phyloP scores from a whole-genome alignment of 148 eudicot species.

The Amaranthus cruentus region DNA sequence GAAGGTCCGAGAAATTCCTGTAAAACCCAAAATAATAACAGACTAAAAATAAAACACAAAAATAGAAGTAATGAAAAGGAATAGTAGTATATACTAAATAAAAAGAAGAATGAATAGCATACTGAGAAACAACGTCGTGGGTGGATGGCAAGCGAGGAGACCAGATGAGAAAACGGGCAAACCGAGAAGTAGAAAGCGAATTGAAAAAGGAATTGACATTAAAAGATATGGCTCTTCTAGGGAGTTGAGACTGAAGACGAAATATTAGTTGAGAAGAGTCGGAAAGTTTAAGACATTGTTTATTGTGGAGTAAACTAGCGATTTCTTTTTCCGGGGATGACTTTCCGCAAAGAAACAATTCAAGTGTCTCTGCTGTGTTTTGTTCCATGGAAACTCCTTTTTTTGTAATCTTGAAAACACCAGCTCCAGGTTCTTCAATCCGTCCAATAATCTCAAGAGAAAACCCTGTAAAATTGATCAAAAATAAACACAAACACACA shows the following conservation, averaged over 20 bases:
- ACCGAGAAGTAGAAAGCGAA: constrained; percentile 49
- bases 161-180: constrained; percentile 69
- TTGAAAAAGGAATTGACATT: constrained; percentile 34
- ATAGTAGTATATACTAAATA: not conserved
- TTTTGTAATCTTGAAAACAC: too few relatives aligned
- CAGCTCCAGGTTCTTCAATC: too few relatives aligned
- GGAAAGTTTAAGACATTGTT: constrained; percentile 34
- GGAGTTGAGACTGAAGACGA: constrained; percentile 40
- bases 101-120: constrained; percentile 2
- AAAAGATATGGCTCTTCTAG: constrained; percentile 29
- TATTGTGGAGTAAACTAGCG: constrained; percentile 29
- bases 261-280: constrained; percentile 34
- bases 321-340: constrained; percentile 51
- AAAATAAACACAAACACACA: too few relatives aligned
- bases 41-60: not conserved
- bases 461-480: too few relatives aligned
- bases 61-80: not conserved
- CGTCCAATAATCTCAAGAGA: too few relatives aligned
- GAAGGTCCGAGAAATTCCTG: constrained; percentile 75
- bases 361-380: not conserved
- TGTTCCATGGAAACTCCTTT: too few relatives aligned
- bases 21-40: not conserved
- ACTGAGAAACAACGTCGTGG: constrained; percentile 79
- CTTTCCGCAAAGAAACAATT: constrained; percentile 52
- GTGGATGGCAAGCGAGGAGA: constrained; percentile 73